phyloP scores from a whole-genome alignment of 352 stramenopile species.

The Achlya hypogyna region DNA sequence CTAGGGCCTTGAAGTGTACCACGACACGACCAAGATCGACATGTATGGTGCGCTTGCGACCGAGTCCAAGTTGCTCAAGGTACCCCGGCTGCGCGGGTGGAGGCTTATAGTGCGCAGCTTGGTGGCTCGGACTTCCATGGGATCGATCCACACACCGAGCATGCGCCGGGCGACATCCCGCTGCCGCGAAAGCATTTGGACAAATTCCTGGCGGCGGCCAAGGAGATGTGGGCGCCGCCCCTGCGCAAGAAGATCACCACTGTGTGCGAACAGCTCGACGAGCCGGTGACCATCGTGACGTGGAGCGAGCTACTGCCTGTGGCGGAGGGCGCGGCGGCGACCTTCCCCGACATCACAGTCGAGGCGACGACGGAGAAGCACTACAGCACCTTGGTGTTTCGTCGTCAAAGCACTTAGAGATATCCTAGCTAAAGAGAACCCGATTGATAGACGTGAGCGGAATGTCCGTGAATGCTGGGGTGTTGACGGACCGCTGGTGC shows the following conservation, averaged over 20 bases:
- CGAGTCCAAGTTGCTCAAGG: slow-evolving; percentile 60
- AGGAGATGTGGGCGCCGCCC: slow-evolving; percentile 53
- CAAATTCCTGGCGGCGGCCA: slow-evolving; percentile 53
- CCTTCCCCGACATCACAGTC: not conserved
- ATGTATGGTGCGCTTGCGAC: slow-evolving; percentile 66
- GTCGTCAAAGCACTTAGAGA: not conserved
- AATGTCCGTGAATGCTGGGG: slow-evolving; percentile 67
- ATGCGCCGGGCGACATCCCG: slow-evolving; percentile 60
- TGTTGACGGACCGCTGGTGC: slow-evolving; percentile 44
- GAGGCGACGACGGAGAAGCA: not conserved
- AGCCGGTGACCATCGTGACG: not conserved
- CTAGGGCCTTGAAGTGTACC: slow-evolving; percentile 74
- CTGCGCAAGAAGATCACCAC: slow-evolving; percentile 22
- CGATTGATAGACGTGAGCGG: slow-evolving; percentile 62
- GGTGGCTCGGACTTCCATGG: slow-evolving; percentile 80
- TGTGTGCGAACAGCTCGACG: not conserved
- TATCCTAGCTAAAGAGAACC: slow-evolving; percentile 33
- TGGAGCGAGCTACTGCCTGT: slow-evolving; percentile 7
- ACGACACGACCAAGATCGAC: slow-evolving; percentile 72
- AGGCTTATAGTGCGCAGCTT: slow-evolving; percentile 27
- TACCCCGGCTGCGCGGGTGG: slow-evolving; percentile 14
- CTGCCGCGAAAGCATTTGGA: slow-evolving; percentile 65
- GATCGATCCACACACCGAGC: slow-evolving; percentile 60
- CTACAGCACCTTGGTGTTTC: not conserved
- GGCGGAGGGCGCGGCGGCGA: not conserved